Evolutionary conservation across 1,284 basidiomycete genomes (phyloP), one percentile per base, ranked within the genome.

Genomic region (Boletus coffeatus): DNA sequence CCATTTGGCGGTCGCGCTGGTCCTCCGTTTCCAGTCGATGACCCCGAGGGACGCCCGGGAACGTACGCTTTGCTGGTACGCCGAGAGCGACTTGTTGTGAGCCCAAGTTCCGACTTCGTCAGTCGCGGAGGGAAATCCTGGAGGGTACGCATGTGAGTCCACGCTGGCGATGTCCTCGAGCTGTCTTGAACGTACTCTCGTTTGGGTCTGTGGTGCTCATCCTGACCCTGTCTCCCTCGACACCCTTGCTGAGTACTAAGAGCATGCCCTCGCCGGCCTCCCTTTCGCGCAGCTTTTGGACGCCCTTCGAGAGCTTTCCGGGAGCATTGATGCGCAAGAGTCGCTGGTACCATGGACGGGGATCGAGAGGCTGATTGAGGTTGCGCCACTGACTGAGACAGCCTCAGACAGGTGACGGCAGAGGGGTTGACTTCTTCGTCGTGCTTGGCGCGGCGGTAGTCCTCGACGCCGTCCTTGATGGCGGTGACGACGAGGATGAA

Each of bases 401-500:
- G 21, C 21, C 21, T 21, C 21, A 21, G 21, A 21, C 91, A 89
- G 0, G 93, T 96, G 14, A 89, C 87, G 9, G 93, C 90, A 0
- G 92, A 93, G 60, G 88, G 94, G 78, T 96, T 96, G 68, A 96
- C 93, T 72, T 95, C 86, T 68, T 97, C 92, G 73, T 98, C 96
- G 56, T 96, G 82, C 4, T 78, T 74, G 5, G 92, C 90, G 64
- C 96, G 86, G 25, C 96, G 87, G 74, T 94, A 96, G 77, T 98
- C 96, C 78, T 98, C 91, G 18, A 98, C 80, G 11, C 88, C 94
- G 74, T 98, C 96, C 76, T 98, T 98, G 78, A 97, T 87, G 10
- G 90, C 95, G 7, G 96, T 98, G 65, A 97, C 90, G 37, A 80
- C 75, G 55, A 98, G 76, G 67, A 98, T 97, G 74, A 95, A 92